These are phyloP conservation scores for Populus pruinosa DNA, from an alignment of 345 rosid genomes.

Conservation along the genomic window DNA sequence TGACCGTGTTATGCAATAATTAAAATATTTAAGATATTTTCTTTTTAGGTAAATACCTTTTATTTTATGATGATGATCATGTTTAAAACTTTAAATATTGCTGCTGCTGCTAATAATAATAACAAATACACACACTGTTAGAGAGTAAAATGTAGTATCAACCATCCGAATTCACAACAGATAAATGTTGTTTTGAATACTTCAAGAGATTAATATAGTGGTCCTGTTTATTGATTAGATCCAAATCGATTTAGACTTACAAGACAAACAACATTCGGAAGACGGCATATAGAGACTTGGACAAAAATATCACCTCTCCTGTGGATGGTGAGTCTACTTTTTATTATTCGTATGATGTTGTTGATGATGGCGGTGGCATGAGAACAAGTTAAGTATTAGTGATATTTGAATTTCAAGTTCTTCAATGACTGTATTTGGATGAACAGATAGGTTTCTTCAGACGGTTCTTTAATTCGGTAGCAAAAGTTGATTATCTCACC, in stretches of 20 bases:
- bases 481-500: conserved; percentile 40
- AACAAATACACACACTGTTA: too few relatives aligned
- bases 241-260: conserved; percentile 23
- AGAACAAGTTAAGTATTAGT: not conserved
- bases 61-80: too few relatives aligned
- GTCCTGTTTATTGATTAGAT: conserved; percentile 9
- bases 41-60: too few relatives aligned
- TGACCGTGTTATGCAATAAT: too few relatives aligned
- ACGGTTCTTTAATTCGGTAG: conserved; percentile 34
- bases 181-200: not conserved
- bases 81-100: too few relatives aligned
- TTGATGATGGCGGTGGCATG: not conserved
- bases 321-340: conserved; percentile 18
- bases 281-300: conserved; percentile 21
- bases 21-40: too few relatives aligned
- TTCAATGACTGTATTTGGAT: not conserved
- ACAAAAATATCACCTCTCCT: conserved; percentile 13
- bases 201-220: not conserved
- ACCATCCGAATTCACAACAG: too few relatives aligned
- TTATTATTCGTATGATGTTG: too few relatives aligned
- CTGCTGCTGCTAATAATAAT: too few relatives aligned
- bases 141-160: too few relatives aligned
- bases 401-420: not conserved
- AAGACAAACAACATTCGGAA: conserved; percentile 29
- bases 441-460: conserved; percentile 40